A percentile compares a stretch with the other conserved stretches of the same genome.
phyloP scores from a whole-genome alignment of 2,329 filamentous ascomycete genomes.

The Pseudogymnoascus destructans region DNA sequence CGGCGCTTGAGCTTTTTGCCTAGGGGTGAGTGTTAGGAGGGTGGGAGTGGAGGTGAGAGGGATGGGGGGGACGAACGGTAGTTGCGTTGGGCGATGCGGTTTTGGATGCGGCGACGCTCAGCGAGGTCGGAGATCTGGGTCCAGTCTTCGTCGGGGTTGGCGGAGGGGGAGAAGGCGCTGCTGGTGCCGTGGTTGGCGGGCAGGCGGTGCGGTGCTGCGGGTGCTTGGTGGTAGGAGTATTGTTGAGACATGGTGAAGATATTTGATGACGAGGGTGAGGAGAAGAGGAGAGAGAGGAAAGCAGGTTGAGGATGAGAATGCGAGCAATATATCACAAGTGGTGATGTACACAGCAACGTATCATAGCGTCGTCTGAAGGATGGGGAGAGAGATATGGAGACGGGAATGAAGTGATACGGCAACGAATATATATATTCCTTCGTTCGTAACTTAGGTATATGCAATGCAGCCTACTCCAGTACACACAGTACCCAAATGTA shows the following conservation, averaged over 20 bases:
- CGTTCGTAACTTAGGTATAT: neutral
- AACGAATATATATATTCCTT: conserved; percentile 2
- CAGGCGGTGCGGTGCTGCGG: conserved; percentile 39
- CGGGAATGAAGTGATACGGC: neutral
- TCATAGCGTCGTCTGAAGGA: neutral
- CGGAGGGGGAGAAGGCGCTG: conserved; percentile 88
- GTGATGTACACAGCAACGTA: neutral
- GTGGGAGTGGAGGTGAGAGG: neutral
- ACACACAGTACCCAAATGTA: neutral
- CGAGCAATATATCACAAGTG: neutral
- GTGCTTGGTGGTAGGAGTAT: conserved; percentile 23
- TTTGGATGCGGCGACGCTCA: conserved; percentile 87
- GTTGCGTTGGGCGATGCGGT: conserved; percentile 93
- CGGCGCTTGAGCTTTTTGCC: conserved; percentile 90
- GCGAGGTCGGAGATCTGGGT: conserved; percentile 97
- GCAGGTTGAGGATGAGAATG: neutral
- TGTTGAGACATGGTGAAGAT: conserved; percentile 24
- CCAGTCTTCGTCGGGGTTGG: conserved; percentile 96
- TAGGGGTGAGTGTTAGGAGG: conserved; percentile 26
- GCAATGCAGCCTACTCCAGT: neutral
- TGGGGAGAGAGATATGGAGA: neutral
- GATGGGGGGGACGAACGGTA: conserved; percentile 58
- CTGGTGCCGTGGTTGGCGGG: conserved; percentile 66
- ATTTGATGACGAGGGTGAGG: neutral
- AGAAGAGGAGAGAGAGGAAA: neutral